Conservation (phyloP, 2,329 filamentous ascomycete species). For the Hyphodiscus sp. region DNA sequence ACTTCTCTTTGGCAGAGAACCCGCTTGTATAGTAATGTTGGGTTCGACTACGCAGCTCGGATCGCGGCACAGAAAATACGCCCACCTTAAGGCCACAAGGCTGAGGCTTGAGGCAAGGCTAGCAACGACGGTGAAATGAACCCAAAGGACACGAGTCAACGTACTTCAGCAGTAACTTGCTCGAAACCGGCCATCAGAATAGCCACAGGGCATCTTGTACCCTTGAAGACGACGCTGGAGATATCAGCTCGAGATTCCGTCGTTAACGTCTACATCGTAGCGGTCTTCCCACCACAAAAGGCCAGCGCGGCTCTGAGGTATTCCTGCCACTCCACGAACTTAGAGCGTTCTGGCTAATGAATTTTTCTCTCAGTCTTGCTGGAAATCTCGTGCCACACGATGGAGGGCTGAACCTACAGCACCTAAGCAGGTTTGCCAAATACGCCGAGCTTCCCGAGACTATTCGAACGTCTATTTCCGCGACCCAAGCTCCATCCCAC, state of each 20-base stretch:
- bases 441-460: constrained; percentile 58
- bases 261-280: constrained; percentile 62
- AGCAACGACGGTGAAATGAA: constrained; percentile 1
- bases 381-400: constrained; percentile 51
- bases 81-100: too few relatives aligned
- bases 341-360: constrained; percentile 25
- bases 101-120: not conserved
- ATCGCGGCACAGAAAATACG: not conserved
- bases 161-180: not conserved
- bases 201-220: constrained; percentile 37
- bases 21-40: too few relatives aligned
- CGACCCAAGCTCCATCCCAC: constrained; percentile 39
- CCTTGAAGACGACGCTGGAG: constrained; percentile 59
- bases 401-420: constrained; percentile 58
- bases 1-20: not conserved
- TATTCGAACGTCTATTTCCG: constrained; percentile 51
- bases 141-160: not conserved
- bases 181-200: not conserved
- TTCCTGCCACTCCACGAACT: constrained; percentile 16
- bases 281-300: constrained; percentile 58
- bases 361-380: constrained; percentile 41
- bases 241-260: constrained; percentile 51
- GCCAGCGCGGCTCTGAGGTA: constrained; percentile 70
- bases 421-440: constrained; percentile 73
- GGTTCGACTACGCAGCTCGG: not conserved